Evolutionary conservation across 2,329 filamentous ascomycete genomes (phyloP).

Genomic region (Penicillium sclerotigenum): DNA sequence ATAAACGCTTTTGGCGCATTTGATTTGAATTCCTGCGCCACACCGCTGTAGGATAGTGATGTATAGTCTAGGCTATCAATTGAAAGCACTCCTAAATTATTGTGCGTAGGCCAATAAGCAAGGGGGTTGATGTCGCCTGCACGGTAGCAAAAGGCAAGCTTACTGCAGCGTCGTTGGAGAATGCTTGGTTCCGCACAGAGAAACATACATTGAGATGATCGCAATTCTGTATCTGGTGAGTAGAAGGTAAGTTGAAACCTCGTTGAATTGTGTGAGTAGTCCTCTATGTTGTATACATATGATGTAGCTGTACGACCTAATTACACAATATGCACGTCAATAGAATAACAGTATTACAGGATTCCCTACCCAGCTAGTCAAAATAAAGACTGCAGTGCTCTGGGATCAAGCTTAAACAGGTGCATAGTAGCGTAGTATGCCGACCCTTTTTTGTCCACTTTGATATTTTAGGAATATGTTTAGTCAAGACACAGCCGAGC

Average conservation of each 20-base stretch:
- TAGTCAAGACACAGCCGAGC: background rate
- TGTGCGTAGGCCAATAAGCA: background rate
- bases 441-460: background rate
- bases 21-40: background rate
- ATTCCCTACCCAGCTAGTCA: background rate
- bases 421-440: background rate
- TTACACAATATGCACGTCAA: background rate
- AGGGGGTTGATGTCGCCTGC: background rate
- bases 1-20: background rate
- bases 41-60: background rate
- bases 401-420: conserved; percentile 7
- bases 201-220: background rate
- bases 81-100: background rate
- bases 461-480: background rate
- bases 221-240: background rate
- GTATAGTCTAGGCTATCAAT: background rate
- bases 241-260: background rate
- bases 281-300: background rate
- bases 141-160: background rate
- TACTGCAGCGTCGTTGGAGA: background rate
- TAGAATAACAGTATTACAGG: background rate
- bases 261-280: background rate
- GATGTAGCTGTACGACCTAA: background rate
- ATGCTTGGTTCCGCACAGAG: background rate
- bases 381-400: background rate